phyloP scores from a whole-genome alignment of 2,329 filamentous ascomycete genomes.

The Aspergillus versicolor region DNA sequence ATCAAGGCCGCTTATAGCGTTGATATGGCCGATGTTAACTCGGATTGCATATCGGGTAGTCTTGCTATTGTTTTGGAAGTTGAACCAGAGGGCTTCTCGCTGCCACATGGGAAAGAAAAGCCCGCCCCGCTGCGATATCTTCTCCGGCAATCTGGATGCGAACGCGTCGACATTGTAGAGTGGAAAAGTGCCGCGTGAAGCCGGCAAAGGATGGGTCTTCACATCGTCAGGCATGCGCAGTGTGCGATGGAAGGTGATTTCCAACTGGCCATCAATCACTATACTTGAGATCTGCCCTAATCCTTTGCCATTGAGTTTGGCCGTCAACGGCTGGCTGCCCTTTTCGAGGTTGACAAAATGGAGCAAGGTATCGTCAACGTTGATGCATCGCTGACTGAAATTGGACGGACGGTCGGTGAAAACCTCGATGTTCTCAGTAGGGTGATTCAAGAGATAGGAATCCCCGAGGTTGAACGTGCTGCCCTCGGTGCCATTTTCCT shows the following conservation, averaged over 20 bases:
- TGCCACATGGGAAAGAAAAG: conserved; percentile 2
- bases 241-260: background rate
- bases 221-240: conserved; percentile 1
- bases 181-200: background rate
- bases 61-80: background rate
- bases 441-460: background rate
- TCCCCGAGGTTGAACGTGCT: background rate
- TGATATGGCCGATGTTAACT: background rate
- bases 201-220: background rate
- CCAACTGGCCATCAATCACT: background rate
- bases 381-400: background rate
- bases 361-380: background rate
- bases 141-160: background rate
- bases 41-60: background rate
- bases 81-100: background rate
- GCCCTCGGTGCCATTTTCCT: background rate
- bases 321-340: background rate
- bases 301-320: background rate
- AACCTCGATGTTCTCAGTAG: background rate
- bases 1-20: background rate
- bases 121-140: background rate
- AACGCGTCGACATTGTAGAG: background rate
- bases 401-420: background rate
- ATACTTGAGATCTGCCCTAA: background rate
- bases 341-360: background rate